Percentiles rank a stretch among this genome's conserved stretches.
phyloP scores from a whole-genome alignment of 805 yeast genomes.

The Schwanniomyces vanrijiae region DNA sequence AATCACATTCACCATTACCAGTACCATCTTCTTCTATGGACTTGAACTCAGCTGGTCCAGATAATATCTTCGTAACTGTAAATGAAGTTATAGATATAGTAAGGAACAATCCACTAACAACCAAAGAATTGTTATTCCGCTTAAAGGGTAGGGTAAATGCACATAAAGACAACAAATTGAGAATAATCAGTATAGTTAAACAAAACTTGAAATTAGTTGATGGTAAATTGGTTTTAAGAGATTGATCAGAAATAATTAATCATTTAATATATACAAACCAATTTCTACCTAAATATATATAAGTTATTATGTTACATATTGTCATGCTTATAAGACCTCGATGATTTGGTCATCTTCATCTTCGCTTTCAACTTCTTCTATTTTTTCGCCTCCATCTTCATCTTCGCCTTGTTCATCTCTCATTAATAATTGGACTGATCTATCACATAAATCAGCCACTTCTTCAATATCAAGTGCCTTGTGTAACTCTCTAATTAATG shows the following conservation, averaged over 20 bases:
- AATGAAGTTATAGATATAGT: constrained; percentile 71
- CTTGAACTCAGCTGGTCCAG: constrained; percentile 37
- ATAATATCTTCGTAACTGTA: constrained; percentile 56
- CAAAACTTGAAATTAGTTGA: constrained; percentile 56
- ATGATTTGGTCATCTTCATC: constrained; percentile 53
- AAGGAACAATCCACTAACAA: constrained; percentile 53
- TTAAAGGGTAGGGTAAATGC: constrained; percentile 62
- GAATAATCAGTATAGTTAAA: constrained; percentile 58
- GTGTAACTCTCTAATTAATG: constrained; percentile 83
- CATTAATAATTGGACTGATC: constrained; percentile 87
- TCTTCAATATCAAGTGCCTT: constrained; percentile 44
- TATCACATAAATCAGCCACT: constrained; percentile 71
- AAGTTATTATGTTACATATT: background rate
- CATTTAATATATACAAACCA: background rate
- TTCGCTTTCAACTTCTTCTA: constrained; percentile 46
- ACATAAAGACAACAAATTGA: constrained; percentile 61
- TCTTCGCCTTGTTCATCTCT: constrained; percentile 72
- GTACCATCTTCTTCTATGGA: constrained; percentile 17
- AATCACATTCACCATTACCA: constrained; percentile 13
- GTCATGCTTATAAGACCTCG: constrained; percentile 46
- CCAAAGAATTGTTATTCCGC: constrained; percentile 60
- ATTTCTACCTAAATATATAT: background rate
- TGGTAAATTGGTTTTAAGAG: constrained; percentile 44
- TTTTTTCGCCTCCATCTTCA: constrained; percentile 37
- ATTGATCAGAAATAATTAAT: constrained; percentile 10